Evolutionary conservation across 2,329 filamentous ascomycete genomes (phyloP), one percentile per base, ranked within the genome.

Genomic region (Cordyceps pruinosa): DNA sequence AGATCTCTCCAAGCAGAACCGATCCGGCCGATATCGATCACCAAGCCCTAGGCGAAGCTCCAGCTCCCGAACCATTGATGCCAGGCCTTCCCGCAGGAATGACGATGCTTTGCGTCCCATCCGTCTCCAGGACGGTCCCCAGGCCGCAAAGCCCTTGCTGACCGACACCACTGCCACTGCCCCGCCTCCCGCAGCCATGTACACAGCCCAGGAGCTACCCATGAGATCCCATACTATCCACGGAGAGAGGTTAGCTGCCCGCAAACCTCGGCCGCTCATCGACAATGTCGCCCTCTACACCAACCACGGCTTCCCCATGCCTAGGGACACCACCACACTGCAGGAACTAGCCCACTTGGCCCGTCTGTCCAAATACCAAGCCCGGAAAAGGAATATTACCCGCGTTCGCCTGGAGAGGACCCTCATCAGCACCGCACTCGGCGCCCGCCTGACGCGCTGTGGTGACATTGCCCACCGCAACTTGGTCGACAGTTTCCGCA

Each of bases 311-410:
- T 70, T 86, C 56, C 77, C 80, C 49, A 77, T 80, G 37, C 82
- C 87, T 60, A 78, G 77, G 52, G 83, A 87, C 46, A 81, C 83
- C 58, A 89, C 87, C 46, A 87, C 85, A 15, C 76, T 93, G 60
- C 84, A 89, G 66, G 88, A 92, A 71, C 81, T 93, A 63, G 88
- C 88, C 52, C 88, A 91, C 70, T 73, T 92, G 65, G 87, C 90
- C 62, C 84, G 88, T 60, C 76, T 91, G 61, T 88, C 88, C 68
- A 88, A 86, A 66, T 90, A 91, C 69, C 89, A 93, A 72, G 86
- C 90, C 77, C 87, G 87, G 77, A 88, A 89, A 77, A 84, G 88
- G 73, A 79, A 82, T 62, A 86, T 87, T 67, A 88, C 86, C 46
- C 81, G 89, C 63, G 77, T 88, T 62, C 85, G 88, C 58, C 78